These are phyloP conservation scores for Rhododendron vialii DNA, from an alignment of 148 eudicot genomes.

Conservation along the genomic window DNA sequence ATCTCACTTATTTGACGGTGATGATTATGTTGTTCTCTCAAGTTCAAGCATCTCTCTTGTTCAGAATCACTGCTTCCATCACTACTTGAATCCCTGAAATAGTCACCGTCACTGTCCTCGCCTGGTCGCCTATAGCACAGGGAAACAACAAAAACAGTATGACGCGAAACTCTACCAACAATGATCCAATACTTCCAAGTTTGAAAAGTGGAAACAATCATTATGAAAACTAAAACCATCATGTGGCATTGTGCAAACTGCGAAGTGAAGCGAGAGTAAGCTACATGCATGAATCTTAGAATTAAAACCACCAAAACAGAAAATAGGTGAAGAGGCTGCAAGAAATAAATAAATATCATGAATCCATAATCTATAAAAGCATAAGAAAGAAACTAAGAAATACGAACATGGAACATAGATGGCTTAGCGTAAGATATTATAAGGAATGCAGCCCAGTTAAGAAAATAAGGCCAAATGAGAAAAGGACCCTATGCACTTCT, in stretches of 20 bases:
- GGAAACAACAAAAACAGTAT: not conserved
- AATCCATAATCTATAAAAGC: not conserved
- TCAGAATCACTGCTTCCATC: conserved; percentile 81
- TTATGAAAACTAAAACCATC: not conserved
- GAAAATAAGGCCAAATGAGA: not conserved
- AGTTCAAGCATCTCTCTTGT: conserved; percentile 42
- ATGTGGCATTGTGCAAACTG: not conserved
- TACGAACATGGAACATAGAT: not conserved
- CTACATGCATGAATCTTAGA: not conserved
- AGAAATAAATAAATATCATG: not conserved
- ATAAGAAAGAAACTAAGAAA: not conserved
- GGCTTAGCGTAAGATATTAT: not conserved
- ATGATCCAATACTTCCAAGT: not conserved
- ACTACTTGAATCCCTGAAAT: conserved; percentile 72
- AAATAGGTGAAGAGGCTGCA: not conserved
- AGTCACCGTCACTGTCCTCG: conserved; percentile 71
- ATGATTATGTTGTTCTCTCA: conserved; percentile 25
- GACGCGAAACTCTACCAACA: not conserved
- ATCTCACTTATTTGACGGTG: conserved; percentile 25
- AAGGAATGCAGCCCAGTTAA: not conserved
- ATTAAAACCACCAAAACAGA: not conserved
- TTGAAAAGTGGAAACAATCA: not conserved
- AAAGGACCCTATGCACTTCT: not conserved
- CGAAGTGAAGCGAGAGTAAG: not conserved
- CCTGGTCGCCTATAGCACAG: conserved; percentile 40